Base-by-base conservation (phyloP, 2,329 filamentous ascomycete species). In the Trichoderma gracile region DNA sequence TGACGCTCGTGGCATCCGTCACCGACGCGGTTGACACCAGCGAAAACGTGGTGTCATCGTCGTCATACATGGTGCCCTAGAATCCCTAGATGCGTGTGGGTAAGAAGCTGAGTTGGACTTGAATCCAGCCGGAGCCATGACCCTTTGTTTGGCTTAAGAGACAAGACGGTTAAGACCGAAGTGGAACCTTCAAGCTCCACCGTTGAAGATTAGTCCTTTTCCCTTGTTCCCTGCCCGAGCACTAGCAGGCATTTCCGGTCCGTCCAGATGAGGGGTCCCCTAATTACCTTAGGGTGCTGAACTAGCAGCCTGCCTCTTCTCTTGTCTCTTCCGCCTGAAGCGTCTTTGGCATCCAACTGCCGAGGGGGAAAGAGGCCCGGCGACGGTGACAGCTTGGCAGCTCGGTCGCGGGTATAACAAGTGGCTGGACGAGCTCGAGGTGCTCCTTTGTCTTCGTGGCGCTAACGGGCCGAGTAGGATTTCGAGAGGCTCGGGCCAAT, bases 31-130 rank as follows among this genome's bases (percentile, higher is more conserved):
- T 72, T 54, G 73, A 76, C n/a, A 71, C 63, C 45, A 74, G 60
- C 25, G 74, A 76, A 62, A 73, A 73, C 58, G 72, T 74, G 46
- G 61, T 66, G 38, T 69, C 67, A 55, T 71, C 68, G 60, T 69
- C 69, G 55, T 71, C 71, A 65, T 63, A 57, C 64, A 65, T 65
- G 58, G 50, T 65, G 64, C 53, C 58, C 52, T 63, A 50, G 42
- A 38, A 14, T 38, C 33, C 33, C 33, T 38, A 38, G 33, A 50
- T 52, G 43, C 38, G 50, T 63, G 58, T 63, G 58, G 64, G 46
- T 63, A 60, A 63, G 52, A 58, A 33, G 63, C 56, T 40, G 63
- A 21, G 54, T 27, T 42, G 63, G 46, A 55, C 54, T 64, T 19
- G 45, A 53, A 38, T 47, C 40, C 62, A 63, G 60, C 40, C 50